Base-by-base conservation (phyloP, 2,329 filamentous ascomycete genomes). In the Colletotrichum lini region DNA sequence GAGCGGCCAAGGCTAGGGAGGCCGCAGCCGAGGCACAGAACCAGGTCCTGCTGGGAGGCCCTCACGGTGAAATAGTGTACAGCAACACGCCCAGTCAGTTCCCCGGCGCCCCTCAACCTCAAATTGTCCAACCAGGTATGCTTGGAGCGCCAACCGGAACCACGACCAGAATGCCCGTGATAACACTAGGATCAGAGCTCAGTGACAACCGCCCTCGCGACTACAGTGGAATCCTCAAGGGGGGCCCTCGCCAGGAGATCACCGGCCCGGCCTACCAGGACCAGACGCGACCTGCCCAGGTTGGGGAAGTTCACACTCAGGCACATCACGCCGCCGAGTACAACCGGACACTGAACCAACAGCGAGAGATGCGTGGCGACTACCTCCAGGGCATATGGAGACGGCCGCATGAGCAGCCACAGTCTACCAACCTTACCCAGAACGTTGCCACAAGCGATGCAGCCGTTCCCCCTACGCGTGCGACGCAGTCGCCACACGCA, bases 291-390 rank as follows among this genome's bases (percentile, higher is more conserved):
- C 87, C 94, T 13, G 93, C 92, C 73, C 90, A 92, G 40, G 87
- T 94, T 38, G 86, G 89, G 57, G 96, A 98, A 77, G 90, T 98
- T 65, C 87, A 96, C 74, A 92, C 93, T 56, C 95, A 98, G 80
- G 94, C 95, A 38, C 91, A 94, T 61, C 94, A 97, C 73, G 93
- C 96, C 21, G 94, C 94, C 69, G 96, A 98, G 76, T 97, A 93
- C 84, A 98, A 96, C 84, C 94, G 96, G 77, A 89, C 89, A 57
- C 86, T 98, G 62, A 94, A 93, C 77, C 89, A 93, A 76, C 93
- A 95, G 80, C 92, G 96, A 70, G 90, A 91, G 49, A 92, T 93
- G 82, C 93, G 96, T 70, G 89, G 87, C 70, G 92, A 95, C 70
- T 97, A 94, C 75, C 86, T 97, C 74, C 91, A 96, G 65, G 91